These are phyloP conservation scores for Amanita exitialis DNA, from an alignment of 768 basidiomycete genomes.

Conservation along the genomic window DNA sequence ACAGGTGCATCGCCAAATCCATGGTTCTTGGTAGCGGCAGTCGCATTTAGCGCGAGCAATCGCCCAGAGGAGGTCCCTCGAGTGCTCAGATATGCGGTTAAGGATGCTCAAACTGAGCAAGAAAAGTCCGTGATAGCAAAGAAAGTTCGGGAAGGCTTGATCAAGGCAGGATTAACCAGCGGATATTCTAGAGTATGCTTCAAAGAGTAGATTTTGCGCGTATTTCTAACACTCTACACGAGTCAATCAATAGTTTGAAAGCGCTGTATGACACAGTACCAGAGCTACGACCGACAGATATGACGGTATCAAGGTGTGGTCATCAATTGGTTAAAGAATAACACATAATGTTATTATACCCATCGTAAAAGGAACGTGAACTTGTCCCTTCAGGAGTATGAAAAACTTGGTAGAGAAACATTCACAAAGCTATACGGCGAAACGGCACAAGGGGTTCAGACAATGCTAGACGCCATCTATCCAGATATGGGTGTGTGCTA, in stretches of 20 bases:
- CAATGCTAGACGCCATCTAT: conserved; percentile 38
- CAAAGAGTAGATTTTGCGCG: background rate
- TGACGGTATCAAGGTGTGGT: conserved; percentile 32
- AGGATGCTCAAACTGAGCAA: conserved; percentile 27
- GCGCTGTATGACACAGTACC: conserved; percentile 43
- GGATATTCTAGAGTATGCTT: conserved; percentile 47
- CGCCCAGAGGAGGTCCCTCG: conserved; percentile 44
- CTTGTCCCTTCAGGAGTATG: conserved; percentile 32
- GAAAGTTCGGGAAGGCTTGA: conserved; percentile 50
- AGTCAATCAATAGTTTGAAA: conserved; percentile 52
- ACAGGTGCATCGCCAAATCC: conserved; percentile 23
- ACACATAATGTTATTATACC: background rate
- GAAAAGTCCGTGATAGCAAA: conserved; percentile 34
- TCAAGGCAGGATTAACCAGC: conserved; percentile 48
- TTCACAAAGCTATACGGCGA: conserved; percentile 48
- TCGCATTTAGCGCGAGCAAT: conserved; percentile 51
- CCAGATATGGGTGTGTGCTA: conserved; percentile 50
- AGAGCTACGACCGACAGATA: conserved; percentile 35
- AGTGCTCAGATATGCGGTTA: conserved; percentile 40
- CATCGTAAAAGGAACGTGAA: conserved; percentile 24
- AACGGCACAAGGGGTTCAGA: conserved; percentile 37
- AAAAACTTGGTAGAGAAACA: conserved; percentile 27
- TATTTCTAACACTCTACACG: background rate
- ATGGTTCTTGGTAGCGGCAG: conserved; percentile 51
- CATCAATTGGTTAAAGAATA: background rate